Evolutionary conservation across 2,329 filamentous ascomycete genomes (phyloP).

Genomic region (Stagonosporopsis chrysanthemi): DNA sequence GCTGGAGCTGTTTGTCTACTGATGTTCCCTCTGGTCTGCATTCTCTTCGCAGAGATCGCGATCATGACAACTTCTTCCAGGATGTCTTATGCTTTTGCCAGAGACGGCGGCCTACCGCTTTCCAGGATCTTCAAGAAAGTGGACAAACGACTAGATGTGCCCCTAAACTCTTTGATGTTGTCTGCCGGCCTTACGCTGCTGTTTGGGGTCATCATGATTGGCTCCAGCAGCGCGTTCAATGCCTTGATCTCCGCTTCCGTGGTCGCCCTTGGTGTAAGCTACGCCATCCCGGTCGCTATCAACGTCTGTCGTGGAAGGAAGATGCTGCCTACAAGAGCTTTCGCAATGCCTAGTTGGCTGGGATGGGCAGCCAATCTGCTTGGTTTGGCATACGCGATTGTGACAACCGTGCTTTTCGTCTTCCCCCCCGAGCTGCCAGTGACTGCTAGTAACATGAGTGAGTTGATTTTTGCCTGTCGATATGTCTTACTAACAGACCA

Average conservation of each 20-base stretch:
- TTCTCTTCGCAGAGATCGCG: constrained; percentile 68
- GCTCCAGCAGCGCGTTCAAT: constrained; percentile 72
- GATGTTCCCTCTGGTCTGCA: constrained; percentile 71
- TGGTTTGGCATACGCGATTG: constrained; percentile 69
- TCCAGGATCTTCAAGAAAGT: constrained; percentile 68
- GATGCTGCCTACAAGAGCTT: constrained; percentile 67
- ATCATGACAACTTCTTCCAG: constrained; percentile 72
- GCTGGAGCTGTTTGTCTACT: constrained; percentile 69
- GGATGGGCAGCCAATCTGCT: constrained; percentile 68
- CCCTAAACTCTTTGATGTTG: constrained; percentile 70
- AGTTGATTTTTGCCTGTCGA: constrained; percentile 26
- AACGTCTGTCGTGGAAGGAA: constrained; percentile 72
- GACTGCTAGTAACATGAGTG: constrained; percentile 73
- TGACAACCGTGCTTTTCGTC: constrained; percentile 79
- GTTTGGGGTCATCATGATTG: constrained; percentile 75
- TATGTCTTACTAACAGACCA: constrained; percentile 19
- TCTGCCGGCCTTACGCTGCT: constrained; percentile 68
- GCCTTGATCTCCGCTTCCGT: constrained; percentile 76
- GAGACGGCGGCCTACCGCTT: constrained; percentile 72
- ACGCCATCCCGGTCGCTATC: constrained; percentile 75
- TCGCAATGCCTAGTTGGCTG: constrained; percentile 62
- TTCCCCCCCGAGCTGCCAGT: constrained; percentile 74
- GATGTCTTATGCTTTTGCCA: constrained; percentile 72
- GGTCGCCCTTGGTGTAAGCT: constrained; percentile 74
- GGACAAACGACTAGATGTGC: constrained; percentile 67